Percentiles rank a stretch among this genome's conserved stretches.
Conservation (phyloP, 345 rosid genomes). For the Nasturtium officinale region DNA sequence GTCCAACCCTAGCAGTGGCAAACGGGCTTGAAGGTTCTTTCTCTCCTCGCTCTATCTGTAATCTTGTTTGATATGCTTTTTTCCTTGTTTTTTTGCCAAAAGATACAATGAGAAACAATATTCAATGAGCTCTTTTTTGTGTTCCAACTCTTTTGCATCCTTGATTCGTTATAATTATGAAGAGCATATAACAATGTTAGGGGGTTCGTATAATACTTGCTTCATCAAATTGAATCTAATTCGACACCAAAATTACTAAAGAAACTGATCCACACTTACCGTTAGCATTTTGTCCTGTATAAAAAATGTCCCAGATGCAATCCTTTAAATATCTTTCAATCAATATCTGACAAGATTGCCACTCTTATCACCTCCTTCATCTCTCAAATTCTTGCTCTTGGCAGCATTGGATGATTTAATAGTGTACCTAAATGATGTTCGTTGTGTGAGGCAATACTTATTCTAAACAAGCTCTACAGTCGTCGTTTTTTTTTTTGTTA, state of each 20-base stretch:
- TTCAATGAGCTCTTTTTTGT: neutral
- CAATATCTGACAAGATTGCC: neutral
- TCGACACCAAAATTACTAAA: neutral
- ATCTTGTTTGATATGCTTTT: conserved; percentile 31
- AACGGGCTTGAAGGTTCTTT: conserved; percentile 42
- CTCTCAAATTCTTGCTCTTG: neutral
- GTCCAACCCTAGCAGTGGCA: conserved; percentile 83
- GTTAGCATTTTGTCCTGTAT: neutral
- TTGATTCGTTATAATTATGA: conserved; percentile 15
- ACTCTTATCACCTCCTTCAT: neutral
- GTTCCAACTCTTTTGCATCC: neutral
- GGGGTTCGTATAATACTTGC: neutral
- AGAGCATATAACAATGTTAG: neutral
- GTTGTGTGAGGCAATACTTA: no score
- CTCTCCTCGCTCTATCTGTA: conserved; percentile 15
- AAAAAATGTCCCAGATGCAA: no score
- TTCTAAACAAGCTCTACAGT: no score
- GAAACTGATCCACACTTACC: neutral
- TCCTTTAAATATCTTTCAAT: neutral
- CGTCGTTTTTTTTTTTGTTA: no score
- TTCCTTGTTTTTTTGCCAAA: neutral
- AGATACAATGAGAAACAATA: conserved; percentile 22
- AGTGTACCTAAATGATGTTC: no score
- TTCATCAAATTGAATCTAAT: neutral
- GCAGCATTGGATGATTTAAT: neutral